Conservation (phyloP, 192 early-diverging fungal species). For the Coemansia sp. region DNA sequence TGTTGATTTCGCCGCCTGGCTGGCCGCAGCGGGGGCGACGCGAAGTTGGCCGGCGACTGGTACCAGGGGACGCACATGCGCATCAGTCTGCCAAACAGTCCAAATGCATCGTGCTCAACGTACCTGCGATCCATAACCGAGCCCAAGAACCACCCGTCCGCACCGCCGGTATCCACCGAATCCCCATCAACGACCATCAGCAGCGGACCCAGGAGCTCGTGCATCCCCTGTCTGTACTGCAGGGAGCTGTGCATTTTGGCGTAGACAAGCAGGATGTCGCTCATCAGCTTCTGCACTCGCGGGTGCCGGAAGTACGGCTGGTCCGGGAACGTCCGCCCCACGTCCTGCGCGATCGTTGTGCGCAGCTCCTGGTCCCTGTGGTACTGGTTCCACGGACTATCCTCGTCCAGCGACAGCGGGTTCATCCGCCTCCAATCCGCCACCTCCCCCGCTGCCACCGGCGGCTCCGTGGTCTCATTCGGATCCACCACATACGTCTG, state of each 20-base stretch:
- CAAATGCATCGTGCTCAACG: constrained; percentile 85
- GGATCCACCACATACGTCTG: constrained; percentile 32
- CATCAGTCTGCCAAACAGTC: constrained; percentile 85
- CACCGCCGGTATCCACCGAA: constrained; percentile 34
- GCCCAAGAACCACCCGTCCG: constrained; percentile 38
- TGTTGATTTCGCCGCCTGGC: background rate
- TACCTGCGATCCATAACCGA: constrained; percentile 62
- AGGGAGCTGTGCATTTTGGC: constrained; percentile 84
- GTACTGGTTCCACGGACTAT: constrained; percentile 93
- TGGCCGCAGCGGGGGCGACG: constrained; percentile 11
- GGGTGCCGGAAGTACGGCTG: constrained; percentile 72
- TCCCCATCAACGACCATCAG: constrained; percentile 78
- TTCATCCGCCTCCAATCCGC: constrained; percentile 76
- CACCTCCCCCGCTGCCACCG: background rate
- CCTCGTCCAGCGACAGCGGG: constrained; percentile 82
- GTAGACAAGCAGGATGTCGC: constrained; percentile 87
- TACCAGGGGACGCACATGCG: constrained; percentile 79
- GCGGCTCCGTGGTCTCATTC: background rate
- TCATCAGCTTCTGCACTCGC: constrained; percentile 67
- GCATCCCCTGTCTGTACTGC: constrained; percentile 98
- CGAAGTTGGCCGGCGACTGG: constrained; percentile 65
- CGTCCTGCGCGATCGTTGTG: constrained; percentile 86
- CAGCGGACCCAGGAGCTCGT: constrained; percentile 87
- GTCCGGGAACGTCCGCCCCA: constrained; percentile 92
- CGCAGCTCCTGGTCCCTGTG: constrained; percentile 85